phyloP scores from a whole-genome alignment of 352 stramenopile genomes.

The Phytophthora aleatoria region DNA sequence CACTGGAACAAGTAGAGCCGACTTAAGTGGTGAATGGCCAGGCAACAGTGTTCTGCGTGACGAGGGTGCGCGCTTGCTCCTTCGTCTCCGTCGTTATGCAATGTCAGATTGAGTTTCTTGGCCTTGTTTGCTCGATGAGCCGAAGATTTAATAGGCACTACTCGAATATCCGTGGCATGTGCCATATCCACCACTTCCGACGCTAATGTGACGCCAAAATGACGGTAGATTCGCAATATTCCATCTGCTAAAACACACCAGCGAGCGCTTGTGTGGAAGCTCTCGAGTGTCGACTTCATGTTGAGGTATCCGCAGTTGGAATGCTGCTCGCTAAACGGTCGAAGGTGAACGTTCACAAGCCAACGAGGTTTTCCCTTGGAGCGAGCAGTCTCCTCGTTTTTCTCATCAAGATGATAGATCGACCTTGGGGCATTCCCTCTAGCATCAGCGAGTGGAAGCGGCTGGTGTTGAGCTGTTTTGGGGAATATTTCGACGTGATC shows the following conservation, averaged over 20 bases:
- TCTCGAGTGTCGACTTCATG: slow-evolving; percentile 68
- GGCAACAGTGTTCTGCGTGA: slow-evolving; percentile 12
- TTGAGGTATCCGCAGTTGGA: slow-evolving; percentile 73
- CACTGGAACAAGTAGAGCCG: slow-evolving; percentile 53
- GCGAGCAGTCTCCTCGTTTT: neutral
- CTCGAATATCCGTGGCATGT: slow-evolving; percentile 45
- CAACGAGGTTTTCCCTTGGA: slow-evolving; percentile 22
- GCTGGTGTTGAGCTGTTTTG: slow-evolving; percentile 63
- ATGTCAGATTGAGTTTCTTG: slow-evolving; percentile 3
- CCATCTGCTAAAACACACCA: slow-evolving; percentile 77
- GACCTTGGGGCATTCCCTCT: slow-evolving; percentile 17
- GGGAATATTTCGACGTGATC: slow-evolving; percentile 62
- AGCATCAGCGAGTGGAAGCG: slow-evolving; percentile 43
- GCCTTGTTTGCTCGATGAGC: slow-evolving; percentile 7
- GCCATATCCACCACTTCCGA: slow-evolving; percentile 66
- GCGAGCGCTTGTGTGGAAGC: slow-evolving; percentile 60
- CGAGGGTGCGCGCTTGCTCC: neutral
- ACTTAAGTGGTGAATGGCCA: slow-evolving; percentile 26
- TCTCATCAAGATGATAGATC: slow-evolving; percentile 15
- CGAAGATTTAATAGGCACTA: slow-evolving; percentile 16
- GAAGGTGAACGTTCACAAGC: slow-evolving; percentile 46
- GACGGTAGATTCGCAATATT: slow-evolving; percentile 68
- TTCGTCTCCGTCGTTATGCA: neutral
- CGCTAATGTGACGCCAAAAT: slow-evolving; percentile 71
- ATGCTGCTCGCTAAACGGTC: slow-evolving; percentile 52